Conservation (phyloP, 108 stramenopile genomes). For the Discostella pseudostelligera region DNA sequence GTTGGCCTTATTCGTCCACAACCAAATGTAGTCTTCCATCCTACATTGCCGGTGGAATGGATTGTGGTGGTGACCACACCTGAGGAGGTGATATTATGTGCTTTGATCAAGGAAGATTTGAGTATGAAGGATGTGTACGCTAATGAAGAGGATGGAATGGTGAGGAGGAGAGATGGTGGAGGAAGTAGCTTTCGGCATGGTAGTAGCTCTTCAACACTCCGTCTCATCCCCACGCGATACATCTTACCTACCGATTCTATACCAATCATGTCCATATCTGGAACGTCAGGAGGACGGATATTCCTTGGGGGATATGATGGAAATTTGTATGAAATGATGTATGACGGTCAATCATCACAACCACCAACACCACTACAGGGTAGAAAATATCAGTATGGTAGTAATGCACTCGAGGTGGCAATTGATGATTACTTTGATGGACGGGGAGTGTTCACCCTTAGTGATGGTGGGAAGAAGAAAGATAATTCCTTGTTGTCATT, state of each 20-base stretch:
- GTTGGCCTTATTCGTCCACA: slow-evolving; percentile 87
- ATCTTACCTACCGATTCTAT: slow-evolving; percentile 84
- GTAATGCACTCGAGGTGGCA: slow-evolving; percentile 24
- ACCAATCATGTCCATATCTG: slow-evolving; percentile 76
- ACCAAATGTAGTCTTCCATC: slow-evolving; percentile 79
- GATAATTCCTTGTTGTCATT: too few relatives aligned
- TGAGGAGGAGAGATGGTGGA: neutral
- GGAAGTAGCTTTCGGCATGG: slow-evolving; percentile 24
- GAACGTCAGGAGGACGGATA: slow-evolving; percentile 79
- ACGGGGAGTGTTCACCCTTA: slow-evolving; percentile 18
- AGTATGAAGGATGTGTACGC: neutral
- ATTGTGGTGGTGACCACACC: slow-evolving; percentile 89
- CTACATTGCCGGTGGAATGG: slow-evolving; percentile 83
- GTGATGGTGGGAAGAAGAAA: too few relatives aligned
- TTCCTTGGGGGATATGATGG: slow-evolving; percentile 97
- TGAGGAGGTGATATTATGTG: slow-evolving; percentile 88
- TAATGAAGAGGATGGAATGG: neutral
- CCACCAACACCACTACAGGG: neutral
- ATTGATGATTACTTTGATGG: slow-evolving; percentile 51
- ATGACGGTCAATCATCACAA: slow-evolving; percentile 49
- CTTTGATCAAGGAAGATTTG: slow-evolving; percentile 47
- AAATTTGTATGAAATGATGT: slow-evolving; percentile 89
- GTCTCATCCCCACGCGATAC: slow-evolving; percentile 80
- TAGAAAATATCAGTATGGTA: slow-evolving; percentile 5
- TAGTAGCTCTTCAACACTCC: slow-evolving; percentile 21